Conservation (phyloP, 768 basidiomycete species). For the Podaxis pistillaris region DNA sequence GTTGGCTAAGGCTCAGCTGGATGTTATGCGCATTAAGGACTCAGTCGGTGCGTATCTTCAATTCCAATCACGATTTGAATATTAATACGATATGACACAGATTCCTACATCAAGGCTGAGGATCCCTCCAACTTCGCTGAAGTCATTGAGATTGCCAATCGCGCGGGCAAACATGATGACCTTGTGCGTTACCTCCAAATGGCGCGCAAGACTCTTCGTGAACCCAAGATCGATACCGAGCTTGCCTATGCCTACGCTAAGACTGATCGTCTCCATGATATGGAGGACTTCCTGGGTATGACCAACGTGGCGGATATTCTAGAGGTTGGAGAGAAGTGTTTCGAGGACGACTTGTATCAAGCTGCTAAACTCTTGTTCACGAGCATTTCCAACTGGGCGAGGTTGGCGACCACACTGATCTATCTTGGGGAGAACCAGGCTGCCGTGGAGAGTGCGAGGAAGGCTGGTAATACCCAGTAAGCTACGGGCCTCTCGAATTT, state of each 20-base stretch:
- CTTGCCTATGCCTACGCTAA: conserved; percentile 98
- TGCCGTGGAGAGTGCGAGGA: conserved; percentile 98
- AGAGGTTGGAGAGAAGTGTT: conserved; percentile 98
- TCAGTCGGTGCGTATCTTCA: conserved; percentile 69
- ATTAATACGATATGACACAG: conserved; percentile 33
- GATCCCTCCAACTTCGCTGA: conserved; percentile 93
- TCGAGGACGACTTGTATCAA: conserved; percentile 97
- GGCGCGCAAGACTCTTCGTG: conserved; percentile 95
- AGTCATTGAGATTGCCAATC: conserved; percentile 94
- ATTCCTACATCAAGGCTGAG: conserved; percentile 97
- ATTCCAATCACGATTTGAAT: neutral
- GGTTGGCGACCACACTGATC: conserved; percentile 95
- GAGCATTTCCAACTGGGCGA: conserved; percentile 98
- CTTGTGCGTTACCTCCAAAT: conserved; percentile 97
- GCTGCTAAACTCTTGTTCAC: conserved; percentile 94
- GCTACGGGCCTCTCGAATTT: conserved; percentile 24
- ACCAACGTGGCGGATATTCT: conserved; percentile 98
- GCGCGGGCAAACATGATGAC: conserved; percentile 91
- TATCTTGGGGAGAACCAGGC: conserved; percentile 98
- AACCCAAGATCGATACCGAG: conserved; percentile 98
- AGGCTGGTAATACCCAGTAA: conserved; percentile 97
- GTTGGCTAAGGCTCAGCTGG: conserved; percentile 97
- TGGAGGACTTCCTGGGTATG: conserved; percentile 99
- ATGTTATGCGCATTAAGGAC: conserved; percentile 97
- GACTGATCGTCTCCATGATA: conserved; percentile 91